Conservation (phyloP, 441 rosid genomes). For the Croton setiger region DNA sequence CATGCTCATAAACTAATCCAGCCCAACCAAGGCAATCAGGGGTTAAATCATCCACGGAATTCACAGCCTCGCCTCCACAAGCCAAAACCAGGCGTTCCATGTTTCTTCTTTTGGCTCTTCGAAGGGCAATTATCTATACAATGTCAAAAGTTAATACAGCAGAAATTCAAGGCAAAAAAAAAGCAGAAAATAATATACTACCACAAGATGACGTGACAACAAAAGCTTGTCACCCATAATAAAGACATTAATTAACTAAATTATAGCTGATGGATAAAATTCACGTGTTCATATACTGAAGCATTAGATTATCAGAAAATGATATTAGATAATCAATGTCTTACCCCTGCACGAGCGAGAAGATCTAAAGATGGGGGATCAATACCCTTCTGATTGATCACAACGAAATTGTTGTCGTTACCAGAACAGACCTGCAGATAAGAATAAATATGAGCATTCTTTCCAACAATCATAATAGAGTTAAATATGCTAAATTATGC, state of each 20-base stretch:
- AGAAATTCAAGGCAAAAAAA: background rate
- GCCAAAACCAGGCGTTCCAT: constrained; percentile 96
- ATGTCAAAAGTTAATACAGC: constrained; percentile 7
- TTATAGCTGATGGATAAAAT: background rate
- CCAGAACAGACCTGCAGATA: constrained; percentile 76
- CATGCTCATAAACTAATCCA: constrained; percentile 89
- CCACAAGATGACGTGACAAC: background rate
- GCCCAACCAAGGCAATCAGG: constrained; percentile 97
- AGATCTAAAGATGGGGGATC: constrained; percentile 94
- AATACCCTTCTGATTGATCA: constrained; percentile 95
- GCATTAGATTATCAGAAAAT: background rate
- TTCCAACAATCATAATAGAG: background rate
- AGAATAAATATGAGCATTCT: constrained; percentile 3
- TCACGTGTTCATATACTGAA: background rate
- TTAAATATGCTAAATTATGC: background rate
- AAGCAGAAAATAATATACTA: background rate
- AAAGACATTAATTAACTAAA: background rate
- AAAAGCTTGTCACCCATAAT: background rate
- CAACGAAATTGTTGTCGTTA: constrained; percentile 69
- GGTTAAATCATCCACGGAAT: constrained; percentile 81
- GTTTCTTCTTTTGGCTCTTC: constrained; percentile 97
- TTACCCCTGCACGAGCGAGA: constrained; percentile 95
- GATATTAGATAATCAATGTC: constrained; percentile 20
- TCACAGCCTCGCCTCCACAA: constrained; percentile 97
- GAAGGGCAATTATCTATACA: constrained; percentile 80